A percentile compares a stretch with the other conserved stretches of the same genome.
Conservation (phyloP, 805 yeast genomes). For the Allodekkera sacchari region DNA sequence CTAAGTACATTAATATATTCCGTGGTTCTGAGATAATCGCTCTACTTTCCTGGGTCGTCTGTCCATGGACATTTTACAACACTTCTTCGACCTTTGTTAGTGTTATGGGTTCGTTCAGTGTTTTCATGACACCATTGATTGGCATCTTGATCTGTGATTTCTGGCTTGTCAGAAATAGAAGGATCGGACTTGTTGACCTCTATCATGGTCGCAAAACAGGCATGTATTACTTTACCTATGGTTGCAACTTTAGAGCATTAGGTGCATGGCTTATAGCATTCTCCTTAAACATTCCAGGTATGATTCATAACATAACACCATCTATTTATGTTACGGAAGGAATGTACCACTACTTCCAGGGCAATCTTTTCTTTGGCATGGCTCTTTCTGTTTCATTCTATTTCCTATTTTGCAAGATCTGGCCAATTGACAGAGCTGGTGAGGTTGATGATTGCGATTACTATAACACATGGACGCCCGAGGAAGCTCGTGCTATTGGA, state of each 20-base stretch:
- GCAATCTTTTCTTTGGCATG: constrained; percentile 35
- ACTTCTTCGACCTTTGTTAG: constrained; percentile 28
- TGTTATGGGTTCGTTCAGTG: constrained; percentile 23
- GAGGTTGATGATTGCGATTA: constrained; percentile 10
- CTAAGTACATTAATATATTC: constrained; percentile 33
- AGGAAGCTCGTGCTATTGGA: too few relatives aligned
- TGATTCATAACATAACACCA: constrained; percentile 23
- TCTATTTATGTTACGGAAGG: constrained; percentile 28
- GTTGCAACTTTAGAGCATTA: constrained; percentile 67
- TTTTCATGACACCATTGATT: constrained; percentile 31
- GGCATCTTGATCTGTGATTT: constrained; percentile 31
- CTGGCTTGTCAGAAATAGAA: constrained; percentile 30
- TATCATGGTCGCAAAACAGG: constrained; percentile 23
- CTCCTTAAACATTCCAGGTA: constrained; percentile 45
- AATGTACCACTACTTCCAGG: constrained; percentile 32
- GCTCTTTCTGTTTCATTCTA: constrained; percentile 29
- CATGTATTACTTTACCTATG: constrained; percentile 34
- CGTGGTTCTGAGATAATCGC: constrained; percentile 37
- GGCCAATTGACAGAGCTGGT: constrained; percentile 26
- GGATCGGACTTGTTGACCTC: constrained; percentile 32
- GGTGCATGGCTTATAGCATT: constrained; percentile 32
- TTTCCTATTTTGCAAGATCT: constrained; percentile 25
- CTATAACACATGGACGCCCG: constrained; percentile 1
- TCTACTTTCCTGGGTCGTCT: constrained; percentile 28
- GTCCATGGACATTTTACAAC: constrained; percentile 34